phyloP scores from a whole-genome alignment of 2,329 filamentous ascomycete genomes.

The Mycosphaerella arachidis region DNA sequence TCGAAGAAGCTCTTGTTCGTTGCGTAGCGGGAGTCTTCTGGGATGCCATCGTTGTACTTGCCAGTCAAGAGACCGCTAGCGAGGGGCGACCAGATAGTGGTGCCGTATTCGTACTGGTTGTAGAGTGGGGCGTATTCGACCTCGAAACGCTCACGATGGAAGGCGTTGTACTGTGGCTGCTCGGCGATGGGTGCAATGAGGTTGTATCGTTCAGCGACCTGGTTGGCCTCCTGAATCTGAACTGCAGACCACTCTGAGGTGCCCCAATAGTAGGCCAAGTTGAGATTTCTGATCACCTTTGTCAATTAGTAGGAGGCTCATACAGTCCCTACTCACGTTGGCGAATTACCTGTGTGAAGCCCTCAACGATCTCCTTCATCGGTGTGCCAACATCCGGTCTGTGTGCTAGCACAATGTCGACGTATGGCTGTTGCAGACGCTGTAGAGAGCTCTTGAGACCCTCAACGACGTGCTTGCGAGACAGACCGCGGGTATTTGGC shows the following conservation, averaged over 20 bases:
- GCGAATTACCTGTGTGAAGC: constrained; percentile 48
- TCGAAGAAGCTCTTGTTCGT: constrained; percentile 56
- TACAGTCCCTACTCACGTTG: too few relatives aligned
- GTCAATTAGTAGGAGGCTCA: too few relatives aligned
- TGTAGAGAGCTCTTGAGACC: constrained; percentile 55
- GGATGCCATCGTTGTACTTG: constrained; percentile 62
- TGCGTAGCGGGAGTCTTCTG: constrained; percentile 57
- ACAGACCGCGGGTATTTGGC: constrained; percentile 51
- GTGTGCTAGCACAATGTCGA: constrained; percentile 61
- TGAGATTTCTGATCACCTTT: constrained; percentile 40
- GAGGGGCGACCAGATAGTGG: constrained; percentile 54
- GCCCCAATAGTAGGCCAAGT: constrained; percentile 61
- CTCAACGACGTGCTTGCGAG: constrained; percentile 52
- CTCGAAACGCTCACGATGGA: constrained; percentile 59
- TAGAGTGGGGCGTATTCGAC: constrained; percentile 57
- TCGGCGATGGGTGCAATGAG: constrained; percentile 54
- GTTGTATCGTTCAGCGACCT: constrained; percentile 53
- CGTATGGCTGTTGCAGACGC: constrained; percentile 61
- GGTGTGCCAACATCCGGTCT: constrained; percentile 49
- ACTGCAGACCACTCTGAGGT: constrained; percentile 57
- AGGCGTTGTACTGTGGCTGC: constrained; percentile 58
- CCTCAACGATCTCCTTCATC: constrained; percentile 55
- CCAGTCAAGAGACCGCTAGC: constrained; percentile 56
- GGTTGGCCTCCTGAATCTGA: constrained; percentile 57
- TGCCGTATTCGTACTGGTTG: constrained; percentile 54